A percentile compares a stretch with the other conserved stretches of the same genome.
Evolutionary conservation across 169 alveolate genomes (phyloP).

Genomic region (Eimeria mitis): DNA sequence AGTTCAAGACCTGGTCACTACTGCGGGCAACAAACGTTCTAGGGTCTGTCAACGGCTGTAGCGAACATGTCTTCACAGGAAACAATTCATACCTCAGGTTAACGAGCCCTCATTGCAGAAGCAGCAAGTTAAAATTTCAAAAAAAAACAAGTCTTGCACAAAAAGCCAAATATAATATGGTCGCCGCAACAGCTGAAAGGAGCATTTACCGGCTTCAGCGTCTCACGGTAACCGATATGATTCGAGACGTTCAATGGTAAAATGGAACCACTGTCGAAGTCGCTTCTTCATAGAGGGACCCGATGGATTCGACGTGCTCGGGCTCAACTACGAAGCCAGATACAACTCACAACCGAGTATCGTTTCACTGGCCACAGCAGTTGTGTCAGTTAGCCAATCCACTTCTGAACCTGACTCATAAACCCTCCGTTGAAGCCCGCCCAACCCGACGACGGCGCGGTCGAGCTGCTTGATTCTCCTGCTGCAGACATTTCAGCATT

Average conservation of each 20-base stretch:
- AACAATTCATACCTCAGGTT: not conserved
- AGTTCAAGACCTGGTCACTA: not conserved
- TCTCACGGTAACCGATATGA: not conserved
- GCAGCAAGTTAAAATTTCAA: not conserved
- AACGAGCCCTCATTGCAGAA: not conserved
- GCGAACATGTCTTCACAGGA: not conserved
- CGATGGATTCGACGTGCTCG: not conserved
- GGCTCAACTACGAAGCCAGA: not conserved
- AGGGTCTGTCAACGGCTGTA: not conserved
- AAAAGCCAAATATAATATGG: not conserved
- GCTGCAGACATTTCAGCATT: constrained; percentile 7
- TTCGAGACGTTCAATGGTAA: not conserved
- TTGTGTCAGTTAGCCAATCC: constrained; percentile 18
- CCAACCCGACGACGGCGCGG: constrained; percentile 28
- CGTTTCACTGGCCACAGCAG: not conserved
- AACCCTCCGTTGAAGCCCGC: constrained; percentile 47
- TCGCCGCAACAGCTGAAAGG: not conserved
- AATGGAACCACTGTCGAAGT: not conserved
- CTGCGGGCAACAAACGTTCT: not conserved
- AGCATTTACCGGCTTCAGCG: constrained; percentile 14
- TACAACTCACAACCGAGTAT: not conserved
- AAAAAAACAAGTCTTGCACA: not conserved
- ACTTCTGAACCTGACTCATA: constrained; percentile 67
- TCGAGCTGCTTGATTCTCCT: constrained; percentile 25
- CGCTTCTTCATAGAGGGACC: not conserved